Conservation (phyloP, 495 filamentous ascomycete species). For the Penicillium pancosmium region DNA sequence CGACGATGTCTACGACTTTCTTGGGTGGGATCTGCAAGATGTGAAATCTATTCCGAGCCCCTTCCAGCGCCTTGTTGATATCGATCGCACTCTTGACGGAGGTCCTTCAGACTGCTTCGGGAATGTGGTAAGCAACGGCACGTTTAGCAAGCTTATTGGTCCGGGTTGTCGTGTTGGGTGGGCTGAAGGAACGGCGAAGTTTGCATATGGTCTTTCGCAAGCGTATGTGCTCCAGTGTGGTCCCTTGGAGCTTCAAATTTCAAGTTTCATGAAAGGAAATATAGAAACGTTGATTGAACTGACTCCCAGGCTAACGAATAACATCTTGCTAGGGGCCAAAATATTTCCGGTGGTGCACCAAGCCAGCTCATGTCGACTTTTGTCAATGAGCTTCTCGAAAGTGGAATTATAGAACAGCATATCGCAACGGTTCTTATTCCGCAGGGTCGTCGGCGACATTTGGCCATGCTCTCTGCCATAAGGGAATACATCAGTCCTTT, state of each 20-base stretch:
- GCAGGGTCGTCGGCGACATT: slow-evolving; percentile 53
- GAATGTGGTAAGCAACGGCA: slow-evolving; percentile 70
- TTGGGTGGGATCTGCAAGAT: slow-evolving; percentile 53
- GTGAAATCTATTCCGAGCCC: slow-evolving; percentile 7
- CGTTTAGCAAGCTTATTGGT: slow-evolving; percentile 69
- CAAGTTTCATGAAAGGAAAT: neutral
- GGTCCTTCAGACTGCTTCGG: slow-evolving; percentile 55
- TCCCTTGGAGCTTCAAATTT: too few species aligned
- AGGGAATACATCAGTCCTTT: slow-evolving; percentile 51
- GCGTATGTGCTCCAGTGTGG: slow-evolving; percentile 36
- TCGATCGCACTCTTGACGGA: slow-evolving; percentile 56
- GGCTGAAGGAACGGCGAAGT: slow-evolving; percentile 62
- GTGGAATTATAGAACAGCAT: slow-evolving; percentile 48
- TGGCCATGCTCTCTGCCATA: slow-evolving; percentile 50
- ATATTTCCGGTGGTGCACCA: slow-evolving; percentile 69
- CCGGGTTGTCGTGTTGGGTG: slow-evolving; percentile 73
- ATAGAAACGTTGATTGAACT: neutral
- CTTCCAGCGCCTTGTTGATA: slow-evolving; percentile 64
- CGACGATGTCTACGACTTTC: slow-evolving; percentile 80
- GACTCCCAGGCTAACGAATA: neutral
- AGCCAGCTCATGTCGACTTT: slow-evolving; percentile 67
- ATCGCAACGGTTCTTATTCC: slow-evolving; percentile 44
- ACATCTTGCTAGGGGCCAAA: slow-evolving; percentile 50
- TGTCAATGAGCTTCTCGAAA: slow-evolving; percentile 55
- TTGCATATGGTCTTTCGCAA: slow-evolving; percentile 59